Evolutionary conservation across 1,139 yeast species (phyloP).

Genomic region (Suhomyces choctaworum): DNA sequence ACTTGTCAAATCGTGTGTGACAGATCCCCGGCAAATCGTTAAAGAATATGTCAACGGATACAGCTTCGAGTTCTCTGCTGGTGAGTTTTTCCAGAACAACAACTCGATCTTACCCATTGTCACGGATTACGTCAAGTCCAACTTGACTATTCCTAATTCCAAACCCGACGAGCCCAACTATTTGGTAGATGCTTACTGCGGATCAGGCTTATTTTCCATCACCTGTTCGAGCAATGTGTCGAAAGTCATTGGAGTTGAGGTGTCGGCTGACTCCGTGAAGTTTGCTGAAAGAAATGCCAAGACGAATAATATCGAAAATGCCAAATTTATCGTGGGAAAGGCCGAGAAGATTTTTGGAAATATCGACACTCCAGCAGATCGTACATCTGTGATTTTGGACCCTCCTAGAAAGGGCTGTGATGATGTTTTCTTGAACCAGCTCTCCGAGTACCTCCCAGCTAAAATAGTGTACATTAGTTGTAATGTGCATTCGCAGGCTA

Average conservation of each 20-base stretch:
- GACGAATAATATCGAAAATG: conserved; percentile 70
- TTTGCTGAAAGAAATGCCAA: conserved; percentile 84
- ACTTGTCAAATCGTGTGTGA: conserved; percentile 54
- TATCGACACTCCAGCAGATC: conserved; percentile 65
- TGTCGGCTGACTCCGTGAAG: conserved; percentile 85
- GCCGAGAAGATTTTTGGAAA: conserved; percentile 86
- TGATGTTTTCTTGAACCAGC: conserved; percentile 78
- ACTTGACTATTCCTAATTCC: conserved; percentile 49
- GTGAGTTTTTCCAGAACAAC: conserved; percentile 94
- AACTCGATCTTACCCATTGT: conserved; percentile 85
- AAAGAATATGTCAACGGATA: conserved; percentile 74
- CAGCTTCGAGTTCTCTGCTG: conserved; percentile 85
- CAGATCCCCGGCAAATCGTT: conserved; percentile 76
- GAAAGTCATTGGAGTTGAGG: conserved; percentile 89
- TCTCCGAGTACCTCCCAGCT: conserved; percentile 79
- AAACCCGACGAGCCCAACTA: conserved; percentile 49
- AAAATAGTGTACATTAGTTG: conserved; percentile 91
- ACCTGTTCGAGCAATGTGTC: conserved; percentile 80
- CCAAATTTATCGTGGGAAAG: conserved; percentile 84
- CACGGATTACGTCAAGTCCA: conserved; percentile 74
- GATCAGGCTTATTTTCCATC: conserved; percentile 90
- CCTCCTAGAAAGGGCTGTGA: conserved; percentile 99
- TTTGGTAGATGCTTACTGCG: conserved; percentile 95
- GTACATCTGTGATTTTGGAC: conserved; percentile 88
- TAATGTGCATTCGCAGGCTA: conserved; percentile 95